These are phyloP conservation scores for Gaertneriomyces sp. DNA, from an alignment of 192 early-diverging fungal genomes.

Conservation along the genomic window DNA sequence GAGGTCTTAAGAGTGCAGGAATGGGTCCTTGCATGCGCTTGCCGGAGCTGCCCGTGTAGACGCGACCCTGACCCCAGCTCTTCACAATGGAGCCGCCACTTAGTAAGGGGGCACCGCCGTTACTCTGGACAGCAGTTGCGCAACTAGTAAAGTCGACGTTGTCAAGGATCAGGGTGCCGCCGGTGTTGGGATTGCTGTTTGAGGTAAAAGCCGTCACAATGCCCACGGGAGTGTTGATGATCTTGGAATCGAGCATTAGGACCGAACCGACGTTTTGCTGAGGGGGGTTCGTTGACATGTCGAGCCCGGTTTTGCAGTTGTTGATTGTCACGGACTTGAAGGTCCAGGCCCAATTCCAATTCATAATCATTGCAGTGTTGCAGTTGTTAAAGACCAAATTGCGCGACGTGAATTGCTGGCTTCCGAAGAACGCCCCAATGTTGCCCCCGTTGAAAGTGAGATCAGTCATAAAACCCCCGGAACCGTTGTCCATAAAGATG, in stretches of 20 bases:
- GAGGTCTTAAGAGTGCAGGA: not conserved
- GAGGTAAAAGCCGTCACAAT: not conserved
- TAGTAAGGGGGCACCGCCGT: conserved; percentile 21
- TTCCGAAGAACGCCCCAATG: conserved; percentile 40
- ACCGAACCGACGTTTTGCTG: conserved; percentile 29
- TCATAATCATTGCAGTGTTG: conserved; percentile 39
- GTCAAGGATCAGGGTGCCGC: conserved; percentile 30
- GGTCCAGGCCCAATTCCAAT: conserved; percentile 47
- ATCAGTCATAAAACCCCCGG: conserved; percentile 46
- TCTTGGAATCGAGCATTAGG: conserved; percentile 31
- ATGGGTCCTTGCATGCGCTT: not conserved
- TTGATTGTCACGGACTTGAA: conserved; percentile 34
- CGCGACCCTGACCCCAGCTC: conserved; percentile 18
- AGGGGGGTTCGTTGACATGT: conserved; percentile 33
- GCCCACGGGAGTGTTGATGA: conserved; percentile 24
- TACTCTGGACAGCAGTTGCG: conserved; percentile 16
- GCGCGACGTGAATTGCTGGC: conserved; percentile 42
- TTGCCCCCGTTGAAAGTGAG: conserved; percentile 40
- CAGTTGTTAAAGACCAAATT: conserved; percentile 32
- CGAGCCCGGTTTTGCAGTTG: conserved; percentile 37
- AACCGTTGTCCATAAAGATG: conserved; percentile 48
- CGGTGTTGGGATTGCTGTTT: not conserved
- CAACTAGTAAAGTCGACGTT: conserved; percentile 38
- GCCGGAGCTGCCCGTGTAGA: conserved; percentile 11
- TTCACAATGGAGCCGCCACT: conserved; percentile 2